phyloP scores from a whole-genome alignment of 768 basidiomycete genomes.

The Pleurotus cornucopiae region DNA sequence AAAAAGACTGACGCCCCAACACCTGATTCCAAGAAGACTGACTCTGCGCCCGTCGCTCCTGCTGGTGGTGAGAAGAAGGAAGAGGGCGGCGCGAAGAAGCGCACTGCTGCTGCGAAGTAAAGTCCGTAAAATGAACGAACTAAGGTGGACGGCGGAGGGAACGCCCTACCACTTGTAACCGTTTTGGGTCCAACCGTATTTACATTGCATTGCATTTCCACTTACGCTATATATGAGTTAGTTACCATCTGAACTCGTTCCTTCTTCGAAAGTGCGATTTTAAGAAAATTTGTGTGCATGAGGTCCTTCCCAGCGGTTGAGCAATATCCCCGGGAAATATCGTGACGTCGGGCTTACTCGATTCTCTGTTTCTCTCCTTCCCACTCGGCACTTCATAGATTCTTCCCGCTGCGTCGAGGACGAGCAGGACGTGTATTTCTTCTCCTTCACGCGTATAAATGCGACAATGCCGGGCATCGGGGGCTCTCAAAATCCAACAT shows the following conservation, averaged over 20 bases:
- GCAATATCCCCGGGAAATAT: constrained; percentile 6
- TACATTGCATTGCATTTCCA: constrained; percentile 4
- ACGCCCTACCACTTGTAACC: not conserved
- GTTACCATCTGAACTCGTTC: not conserved
- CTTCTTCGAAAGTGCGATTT: too few species aligned
- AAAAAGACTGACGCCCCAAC: constrained; percentile 75
- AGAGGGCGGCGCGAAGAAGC: constrained; percentile 69
- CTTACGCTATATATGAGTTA: constrained; percentile 1
- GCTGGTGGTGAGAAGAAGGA: constrained; percentile 75
- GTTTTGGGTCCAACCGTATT: constrained; percentile 5
- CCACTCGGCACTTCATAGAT: not conserved
- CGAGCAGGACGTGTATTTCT: constrained; percentile 4
- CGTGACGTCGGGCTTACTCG: constrained; percentile 1
- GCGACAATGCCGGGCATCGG: constrained; percentile 5
- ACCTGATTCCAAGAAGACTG: constrained; percentile 63
- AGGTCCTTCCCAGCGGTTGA: too few species aligned
- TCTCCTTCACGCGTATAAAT: constrained; percentile 1
- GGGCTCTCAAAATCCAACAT: constrained; percentile 6
- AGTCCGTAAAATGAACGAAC: constrained; percentile 2
- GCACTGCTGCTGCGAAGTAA: constrained; percentile 31
- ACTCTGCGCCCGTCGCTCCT: constrained; percentile 62
- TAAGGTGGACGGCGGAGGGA: constrained; percentile 1
- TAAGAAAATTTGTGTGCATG: too few species aligned
- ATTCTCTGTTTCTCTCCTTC: not conserved
- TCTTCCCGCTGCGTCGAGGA: constrained; percentile 1